Evolutionary conservation across 177 flowering plant genomes (phyloP).

Genomic region (Vitis hybrid): DNA sequence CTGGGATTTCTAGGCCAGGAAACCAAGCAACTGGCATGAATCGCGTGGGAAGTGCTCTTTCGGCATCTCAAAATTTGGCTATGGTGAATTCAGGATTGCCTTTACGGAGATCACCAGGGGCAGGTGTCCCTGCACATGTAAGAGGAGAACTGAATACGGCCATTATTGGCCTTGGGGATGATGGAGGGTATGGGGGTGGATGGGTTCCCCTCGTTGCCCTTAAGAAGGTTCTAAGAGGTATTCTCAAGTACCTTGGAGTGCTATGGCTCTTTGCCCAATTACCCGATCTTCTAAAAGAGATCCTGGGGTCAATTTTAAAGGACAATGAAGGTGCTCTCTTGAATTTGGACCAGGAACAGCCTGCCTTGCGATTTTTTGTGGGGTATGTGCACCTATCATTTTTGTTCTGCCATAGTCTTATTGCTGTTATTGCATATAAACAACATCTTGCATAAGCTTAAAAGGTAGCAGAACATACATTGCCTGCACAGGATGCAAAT

Average conservation of each 20-base stretch:
- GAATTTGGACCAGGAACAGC: conserved; percentile 98
- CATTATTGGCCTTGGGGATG: conserved; percentile 98
- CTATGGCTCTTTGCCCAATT: conserved; percentile 98
- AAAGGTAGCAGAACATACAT: too few relatives aligned
- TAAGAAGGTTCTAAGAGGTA: conserved; percentile 92
- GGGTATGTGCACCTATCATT: conserved; percentile 54
- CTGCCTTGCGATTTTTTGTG: conserved; percentile 97
- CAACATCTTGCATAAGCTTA: too few relatives aligned
- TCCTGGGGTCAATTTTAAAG: conserved; percentile 86
- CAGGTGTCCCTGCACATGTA: conserved; percentile 83
- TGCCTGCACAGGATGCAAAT: too few relatives aligned
- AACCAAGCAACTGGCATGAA: conserved; percentile 50
- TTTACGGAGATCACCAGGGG: conserved; percentile 65
- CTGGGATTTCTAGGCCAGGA: conserved; percentile 58
- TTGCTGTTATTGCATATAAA: too few relatives aligned
- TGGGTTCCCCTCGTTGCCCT: conserved; percentile 99
- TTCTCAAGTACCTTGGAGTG: conserved; percentile 97
- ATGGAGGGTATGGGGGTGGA: conserved; percentile 99
- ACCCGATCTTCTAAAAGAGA: conserved; percentile 91
- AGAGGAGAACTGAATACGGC: conserved; percentile 96
- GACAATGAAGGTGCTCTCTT: conserved; percentile 93
- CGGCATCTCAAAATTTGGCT: conserved; percentile 55
- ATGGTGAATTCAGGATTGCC: conserved; percentile 58
- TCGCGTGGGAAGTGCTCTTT: conserved; percentile 53
- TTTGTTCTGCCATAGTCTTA: too few relatives aligned